These are phyloP conservation scores for Pichia sp. DNA, from an alignment of 1,139 yeast species.

Conservation along the genomic window DNA sequence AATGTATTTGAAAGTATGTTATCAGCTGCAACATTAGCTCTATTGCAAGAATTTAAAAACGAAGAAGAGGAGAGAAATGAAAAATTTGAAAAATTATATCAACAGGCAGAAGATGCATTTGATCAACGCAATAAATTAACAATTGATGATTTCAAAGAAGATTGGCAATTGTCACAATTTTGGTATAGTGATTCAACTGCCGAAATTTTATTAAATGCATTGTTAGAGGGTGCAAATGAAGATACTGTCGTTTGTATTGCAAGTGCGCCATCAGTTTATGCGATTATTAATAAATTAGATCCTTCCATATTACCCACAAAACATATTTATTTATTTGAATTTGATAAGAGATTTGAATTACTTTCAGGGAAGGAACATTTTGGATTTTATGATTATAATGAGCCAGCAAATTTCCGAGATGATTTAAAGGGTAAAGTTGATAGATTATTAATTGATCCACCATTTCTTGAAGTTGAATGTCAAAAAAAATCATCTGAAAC, in stretches of 20 bases:
- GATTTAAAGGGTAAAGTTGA: slow-evolving; percentile 58
- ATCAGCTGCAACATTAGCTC: slow-evolving; percentile 71
- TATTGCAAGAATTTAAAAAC: slow-evolving; percentile 60
- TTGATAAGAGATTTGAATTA: slow-evolving; percentile 65
- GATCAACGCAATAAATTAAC: slow-evolving; percentile 28
- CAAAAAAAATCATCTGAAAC: slow-evolving; percentile 70
- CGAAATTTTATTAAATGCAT: slow-evolving; percentile 54
- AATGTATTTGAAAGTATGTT: too few relatives aligned
- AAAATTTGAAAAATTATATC: slow-evolving; percentile 51
- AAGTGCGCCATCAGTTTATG: slow-evolving; percentile 89
- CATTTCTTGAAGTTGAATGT: slow-evolving; percentile 75
- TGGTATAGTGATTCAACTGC: slow-evolving; percentile 82
- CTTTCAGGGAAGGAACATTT: slow-evolving; percentile 65
- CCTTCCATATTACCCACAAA: slow-evolving; percentile 52
- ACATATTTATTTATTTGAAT: slow-evolving; percentile 70
- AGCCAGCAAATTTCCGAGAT: slow-evolving; percentile 59
- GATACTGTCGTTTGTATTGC: slow-evolving; percentile 68
- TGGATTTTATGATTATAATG: slow-evolving; percentile 66
- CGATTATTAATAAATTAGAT: slow-evolving; percentile 59
- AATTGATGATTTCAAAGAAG: slow-evolving; percentile 60
- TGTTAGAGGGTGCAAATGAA: slow-evolving; percentile 68
- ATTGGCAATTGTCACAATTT: slow-evolving; percentile 91
- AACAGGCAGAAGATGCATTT: slow-evolving; percentile 53
- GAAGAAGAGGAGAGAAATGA: slow-evolving; percentile 61
- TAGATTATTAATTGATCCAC: slow-evolving; percentile 81